Percentiles rank a stretch among this genome's conserved stretches.
Evolutionary conservation across 352 stramenopile genomes (phyloP).

Genomic region (Detonula confervacea): DNA sequence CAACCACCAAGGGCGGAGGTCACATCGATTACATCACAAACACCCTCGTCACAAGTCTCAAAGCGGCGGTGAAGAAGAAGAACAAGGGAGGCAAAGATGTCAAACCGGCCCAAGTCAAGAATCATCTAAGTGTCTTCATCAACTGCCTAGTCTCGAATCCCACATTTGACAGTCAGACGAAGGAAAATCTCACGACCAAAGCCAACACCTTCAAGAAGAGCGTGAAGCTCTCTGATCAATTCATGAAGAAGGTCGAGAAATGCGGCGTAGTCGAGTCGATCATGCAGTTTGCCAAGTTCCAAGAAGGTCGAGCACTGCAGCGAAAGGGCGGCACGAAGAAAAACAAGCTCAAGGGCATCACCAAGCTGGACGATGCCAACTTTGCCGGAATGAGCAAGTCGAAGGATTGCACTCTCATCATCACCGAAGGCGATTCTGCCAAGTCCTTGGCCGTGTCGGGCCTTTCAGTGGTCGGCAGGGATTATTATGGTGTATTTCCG

Average conservation of each 20-base stretch:
- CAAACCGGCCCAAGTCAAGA: slow-evolving; percentile 95
- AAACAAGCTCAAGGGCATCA: slow-evolving; percentile 91
- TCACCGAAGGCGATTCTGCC: slow-evolving; percentile 99
- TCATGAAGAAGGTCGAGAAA: slow-evolving; percentile 95
- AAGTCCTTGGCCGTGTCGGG: slow-evolving; percentile 99
- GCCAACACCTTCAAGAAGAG: slow-evolving; percentile 89
- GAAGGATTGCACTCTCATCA: slow-evolving; percentile 94
- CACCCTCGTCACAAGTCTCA: slow-evolving; percentile 87
- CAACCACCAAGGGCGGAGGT: slow-evolving; percentile 94
- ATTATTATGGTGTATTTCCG: slow-evolving; percentile 99
- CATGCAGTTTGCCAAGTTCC: slow-evolving; percentile 91
- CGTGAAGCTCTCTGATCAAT: slow-evolving; percentile 92
- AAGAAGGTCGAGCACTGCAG: slow-evolving; percentile 92
- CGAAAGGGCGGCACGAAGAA: slow-evolving; percentile 89
- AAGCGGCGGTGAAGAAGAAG: slow-evolving; percentile 89
- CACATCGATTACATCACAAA: slow-evolving; percentile 96
- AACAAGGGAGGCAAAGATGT: slow-evolving; percentile 94
- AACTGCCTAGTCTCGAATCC: slow-evolving; percentile 99
- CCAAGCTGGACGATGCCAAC: slow-evolving; percentile 99
- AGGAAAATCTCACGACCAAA: slow-evolving; percentile 97
- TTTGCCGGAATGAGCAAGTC: slow-evolving; percentile 90
- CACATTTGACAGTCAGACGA: slow-evolving; percentile 99
- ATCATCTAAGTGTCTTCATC: slow-evolving; percentile 97
- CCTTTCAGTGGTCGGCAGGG: slow-evolving; percentile 96
- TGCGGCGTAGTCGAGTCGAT: slow-evolving; percentile 95